A percentile compares a stretch with the other conserved stretches of the same genome.
phyloP scores from a whole-genome alignment of 2,329 filamentous ascomycete genomes.

The Fusarium euwallaceae region DNA sequence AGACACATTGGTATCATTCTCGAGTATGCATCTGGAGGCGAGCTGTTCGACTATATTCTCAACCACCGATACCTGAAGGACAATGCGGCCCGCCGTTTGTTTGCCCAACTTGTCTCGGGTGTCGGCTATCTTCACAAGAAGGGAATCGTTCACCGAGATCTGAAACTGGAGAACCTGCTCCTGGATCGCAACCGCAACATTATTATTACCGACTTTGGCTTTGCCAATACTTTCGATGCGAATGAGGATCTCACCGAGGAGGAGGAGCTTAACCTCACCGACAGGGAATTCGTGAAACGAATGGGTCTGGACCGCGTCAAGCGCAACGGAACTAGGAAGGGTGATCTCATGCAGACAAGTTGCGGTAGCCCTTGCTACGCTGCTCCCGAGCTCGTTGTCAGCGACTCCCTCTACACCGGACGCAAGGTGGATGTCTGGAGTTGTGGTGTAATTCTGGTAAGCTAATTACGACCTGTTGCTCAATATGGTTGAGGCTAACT shows the following conservation, averaged over 20 bases:
- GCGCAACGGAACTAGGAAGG: constrained; percentile 81
- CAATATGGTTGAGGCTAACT: constrained; percentile 22
- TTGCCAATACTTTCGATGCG: constrained; percentile 97
- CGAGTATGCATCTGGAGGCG: constrained; percentile 97
- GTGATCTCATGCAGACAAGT: constrained; percentile 98
- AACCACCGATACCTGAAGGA: constrained; percentile 98
- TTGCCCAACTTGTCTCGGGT: constrained; percentile 95
- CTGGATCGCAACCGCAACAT: constrained; percentile 98
- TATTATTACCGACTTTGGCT: constrained; percentile 99
- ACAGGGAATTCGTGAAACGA: constrained; percentile 89
- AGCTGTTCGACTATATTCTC: constrained; percentile 98
- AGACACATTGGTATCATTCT: constrained; percentile 97
- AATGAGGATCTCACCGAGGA: constrained; percentile 89
- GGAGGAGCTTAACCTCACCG: constrained; percentile 86
- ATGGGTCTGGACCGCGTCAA: constrained; percentile 86
- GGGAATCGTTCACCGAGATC: constrained; percentile 95
- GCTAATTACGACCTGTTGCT: constrained; percentile 51
- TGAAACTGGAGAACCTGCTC: constrained; percentile 96
- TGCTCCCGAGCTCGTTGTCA: constrained; percentile 95
- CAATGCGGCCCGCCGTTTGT: constrained; percentile 87
- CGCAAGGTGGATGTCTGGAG: constrained; percentile 99
- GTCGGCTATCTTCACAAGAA: constrained; percentile 99
- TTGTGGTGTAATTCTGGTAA: constrained; percentile 96
- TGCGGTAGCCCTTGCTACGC: constrained; percentile 99
- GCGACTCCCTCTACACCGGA: constrained; percentile 96